Evolutionary conservation across 2,329 filamentous ascomycete genomes (phyloP), one percentile per base, ranked within the genome.

Genomic region (Elsinoe batatas): DNA sequence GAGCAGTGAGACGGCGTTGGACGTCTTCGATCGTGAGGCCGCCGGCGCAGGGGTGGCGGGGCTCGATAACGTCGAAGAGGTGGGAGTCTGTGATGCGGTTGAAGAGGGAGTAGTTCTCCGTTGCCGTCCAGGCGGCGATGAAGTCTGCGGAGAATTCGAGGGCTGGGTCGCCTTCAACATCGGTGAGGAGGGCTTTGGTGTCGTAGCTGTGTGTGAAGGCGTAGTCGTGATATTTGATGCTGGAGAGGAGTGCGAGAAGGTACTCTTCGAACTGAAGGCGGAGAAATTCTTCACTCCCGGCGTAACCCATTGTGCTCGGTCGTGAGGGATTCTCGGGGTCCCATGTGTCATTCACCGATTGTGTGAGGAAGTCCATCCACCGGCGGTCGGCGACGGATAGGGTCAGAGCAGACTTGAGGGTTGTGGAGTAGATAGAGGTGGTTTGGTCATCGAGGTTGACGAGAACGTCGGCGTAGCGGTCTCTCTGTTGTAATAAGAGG

Each of bases 261-360:
- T 98, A 98, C 65, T 96, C 91, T 71, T 98, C 93, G 60, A 98
- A 98, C 65, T 97, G 91, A 38, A 96, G 81, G 30, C 93, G 83
- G 63, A 98, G 98, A 65, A 96, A 96, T 68, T 97, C 93, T 72
- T 98, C 93, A 60, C 90, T 96, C 30, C 93, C 93, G 36, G 89
- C 84, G 65, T 96, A 98, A 30, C 91, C 91, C 76, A 96, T 85
- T 1, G 89, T 95, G 65, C 90, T 96, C n/a, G 93, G 93, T 47
- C 88, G 80, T 59, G 83, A 82, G 0, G 93, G 93, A 65, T 97
- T 91, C 3, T 83, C 76, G 40, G 95, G 89, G 67, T 98, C 93
- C 93, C 93, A 98, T 0, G 93, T 96, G 61, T 97, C 90, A 64
- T 93, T 88, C 18, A 98, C 88, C 37, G 90, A 87, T 64, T 95